Conservation (phyloP, 352 stramenopile species). For the Phytopythium sindhum region DNA sequence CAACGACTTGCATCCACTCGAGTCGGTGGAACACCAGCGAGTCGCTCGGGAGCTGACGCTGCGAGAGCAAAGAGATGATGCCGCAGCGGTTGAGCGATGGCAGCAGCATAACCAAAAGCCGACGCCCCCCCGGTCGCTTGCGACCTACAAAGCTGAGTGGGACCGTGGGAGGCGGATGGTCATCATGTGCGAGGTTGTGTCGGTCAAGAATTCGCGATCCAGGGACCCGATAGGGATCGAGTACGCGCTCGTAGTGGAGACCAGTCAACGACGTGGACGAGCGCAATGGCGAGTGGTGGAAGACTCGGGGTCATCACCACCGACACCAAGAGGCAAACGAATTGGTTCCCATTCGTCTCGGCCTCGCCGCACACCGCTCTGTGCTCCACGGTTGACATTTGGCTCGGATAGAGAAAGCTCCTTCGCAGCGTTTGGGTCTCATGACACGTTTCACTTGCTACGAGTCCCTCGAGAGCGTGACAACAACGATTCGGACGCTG, state of each 20-base stretch:
- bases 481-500: background rate
- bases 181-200: constrained; percentile 24
- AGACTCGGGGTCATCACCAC: background rate
- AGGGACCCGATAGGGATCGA: constrained; percentile 23
- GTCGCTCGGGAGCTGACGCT: constrained; percentile 41
- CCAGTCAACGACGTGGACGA: background rate
- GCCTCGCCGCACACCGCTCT: constrained; percentile 12
- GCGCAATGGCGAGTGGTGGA: constrained; percentile 2
- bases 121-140: background rate
- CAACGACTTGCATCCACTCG: constrained; percentile 44
- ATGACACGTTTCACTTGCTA: constrained; percentile 19
- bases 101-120: constrained; percentile 14
- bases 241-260: constrained; percentile 17
- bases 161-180: constrained; percentile 8
- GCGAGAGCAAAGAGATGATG: constrained; percentile 37
- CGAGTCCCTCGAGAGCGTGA: background rate
- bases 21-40: constrained; percentile 30
- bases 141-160: background rate
- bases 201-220: constrained; percentile 22
- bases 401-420: background rate
- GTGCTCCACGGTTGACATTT: constrained; percentile 11
- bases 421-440: constrained; percentile 16
- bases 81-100: constrained; percentile 23
- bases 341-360: background rate
- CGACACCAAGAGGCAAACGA: background rate